Percentiles rank a stretch among this genome's conserved stretches.
Evolutionary conservation across 495 filamentous ascomycete genomes (phyloP).

Genomic region (Penicillium robsamsonii): DNA sequence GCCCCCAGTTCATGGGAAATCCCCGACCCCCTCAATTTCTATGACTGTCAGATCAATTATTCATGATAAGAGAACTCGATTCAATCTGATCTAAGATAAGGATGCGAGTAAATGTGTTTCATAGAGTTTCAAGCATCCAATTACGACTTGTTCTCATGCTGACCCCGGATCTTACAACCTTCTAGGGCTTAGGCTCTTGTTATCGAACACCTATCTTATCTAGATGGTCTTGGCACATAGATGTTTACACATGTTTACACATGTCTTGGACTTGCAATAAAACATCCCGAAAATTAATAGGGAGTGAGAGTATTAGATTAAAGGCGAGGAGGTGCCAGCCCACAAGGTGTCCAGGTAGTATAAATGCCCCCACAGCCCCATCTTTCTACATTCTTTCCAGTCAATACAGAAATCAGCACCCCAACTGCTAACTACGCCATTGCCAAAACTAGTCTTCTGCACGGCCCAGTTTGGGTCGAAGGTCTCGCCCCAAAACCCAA

Average conservation of each 20-base stretch:
- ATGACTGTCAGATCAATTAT: background rate
- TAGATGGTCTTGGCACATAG: too few species aligned
- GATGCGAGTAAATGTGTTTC: conserved; percentile 2
- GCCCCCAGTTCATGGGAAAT: background rate
- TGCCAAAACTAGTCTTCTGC: too few species aligned
- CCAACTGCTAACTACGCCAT: too few species aligned
- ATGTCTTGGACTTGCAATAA: background rate
- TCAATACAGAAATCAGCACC: too few species aligned
- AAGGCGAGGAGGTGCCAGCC: background rate
- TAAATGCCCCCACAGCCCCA: background rate
- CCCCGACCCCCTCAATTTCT: background rate
- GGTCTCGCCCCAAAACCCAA: too few species aligned
- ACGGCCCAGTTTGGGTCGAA: too few species aligned
- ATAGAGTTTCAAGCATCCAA: conserved; percentile 10
- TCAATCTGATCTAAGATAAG: conserved; percentile 9
- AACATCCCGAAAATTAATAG: background rate
- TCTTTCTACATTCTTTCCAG: background rate
- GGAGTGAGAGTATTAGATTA: background rate
- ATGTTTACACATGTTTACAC: background rate
- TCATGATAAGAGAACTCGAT: conserved; percentile 5
- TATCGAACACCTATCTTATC: conserved; percentile 1
- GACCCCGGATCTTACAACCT: conserved; percentile 18
- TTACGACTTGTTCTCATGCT: background rate
- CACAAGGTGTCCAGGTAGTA: background rate
- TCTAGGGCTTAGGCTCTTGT: conserved; percentile 18